Base-by-base conservation (phyloP, 257 asterid species). In the Forsythia suspensa region DNA sequence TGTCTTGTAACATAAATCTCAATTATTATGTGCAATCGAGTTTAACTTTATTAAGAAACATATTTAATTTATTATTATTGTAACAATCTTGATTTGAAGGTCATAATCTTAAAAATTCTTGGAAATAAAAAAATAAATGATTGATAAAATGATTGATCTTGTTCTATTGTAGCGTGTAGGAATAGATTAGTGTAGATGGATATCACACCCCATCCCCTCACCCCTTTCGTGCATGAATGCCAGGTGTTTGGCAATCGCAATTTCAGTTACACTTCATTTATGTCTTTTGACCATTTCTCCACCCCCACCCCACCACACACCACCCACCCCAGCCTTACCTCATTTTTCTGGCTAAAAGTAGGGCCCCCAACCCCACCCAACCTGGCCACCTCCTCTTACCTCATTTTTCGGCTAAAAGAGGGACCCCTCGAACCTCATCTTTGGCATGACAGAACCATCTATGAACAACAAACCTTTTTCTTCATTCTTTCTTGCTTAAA, bases 181-280 rank as follows among this genome's bases (percentile, higher is more conserved):
- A 40, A 34, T 66, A 72, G 72, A 77, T 63, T 65, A 72, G 71
- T 10, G 29, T 57, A 57, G 36, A 73, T 52, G 6, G 8, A 46
- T 40, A 21, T 21, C 72, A 65, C 59, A 18, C 5, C 65, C 16
- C 11, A 8, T 24, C 24, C 24, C 24, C 24, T 24, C 24, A 24
- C 24, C 24, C 38, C 7, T 7, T 18, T 66, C 48, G 12, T 84
- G 87, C 88, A 76, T 84, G 88, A 10, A 67, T 73, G 88, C 76
- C 88, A 82, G 74, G 82, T 79, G 79, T 84, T 67, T 36, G 80
- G 79, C 73, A 52, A 38, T 71, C 72, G 69, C 79, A 71, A 46
- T 59, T 43, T 67, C 55, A 81, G 66, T 44, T 51, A 74, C 55
- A 34, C 42, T 29, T 38, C 44, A 42, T 46, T 40, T 80, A 7